Base-by-base conservation (phyloP, 805 yeast species). In the Hanseniaspora singularis region DNA sequence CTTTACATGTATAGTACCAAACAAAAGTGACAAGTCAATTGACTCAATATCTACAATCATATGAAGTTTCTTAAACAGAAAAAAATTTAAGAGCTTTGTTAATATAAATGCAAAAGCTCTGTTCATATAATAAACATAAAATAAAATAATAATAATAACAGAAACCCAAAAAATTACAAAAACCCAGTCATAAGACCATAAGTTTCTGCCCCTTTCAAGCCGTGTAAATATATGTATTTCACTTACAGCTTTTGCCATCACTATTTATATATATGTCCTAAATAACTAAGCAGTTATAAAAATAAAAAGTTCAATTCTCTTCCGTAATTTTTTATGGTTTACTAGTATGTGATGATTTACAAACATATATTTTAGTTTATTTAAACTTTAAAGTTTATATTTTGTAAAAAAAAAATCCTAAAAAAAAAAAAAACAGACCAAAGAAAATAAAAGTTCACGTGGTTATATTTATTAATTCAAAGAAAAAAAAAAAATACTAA, bases 151-250 rank as follows among this genome's bases (percentile, higher is more conserved):
- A 14, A 81, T 62, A 26, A 82, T 70, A 2, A 81, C 71, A 50
- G 87, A 65, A 27, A 82, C 63, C 94, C 96, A 86, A 59, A 85
- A 87, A 15, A 77, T 80, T 52, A 88, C 66, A 62, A 88, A 89
- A 19, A 84, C 85, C 94, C 85, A 79, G 53, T 70, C 66, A 51
- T 67, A 67, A 49, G 63, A 59, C 38, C 50, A 51, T 7, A 59
- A 53, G 16, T 52, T 53, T 16, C n/a, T n/a, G 7, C 31, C 27
- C 5, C 9, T 15, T 2, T 18, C 18, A 11, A 43, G 22, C 11
- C 23, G 11, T 4, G 36, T 28, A 15, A 36, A 22, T 4, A 20
- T 14, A 11, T 7, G 18, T 22, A 15, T 22, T 19, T 22, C 28
- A 26, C 11, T 26, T 11, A 11, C 11, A 11, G 28, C n/a, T n/a